Evolutionary conservation across 2,329 filamentous ascomycete species (phyloP).

Genomic region (Torrubiella hemipterigena): DNA sequence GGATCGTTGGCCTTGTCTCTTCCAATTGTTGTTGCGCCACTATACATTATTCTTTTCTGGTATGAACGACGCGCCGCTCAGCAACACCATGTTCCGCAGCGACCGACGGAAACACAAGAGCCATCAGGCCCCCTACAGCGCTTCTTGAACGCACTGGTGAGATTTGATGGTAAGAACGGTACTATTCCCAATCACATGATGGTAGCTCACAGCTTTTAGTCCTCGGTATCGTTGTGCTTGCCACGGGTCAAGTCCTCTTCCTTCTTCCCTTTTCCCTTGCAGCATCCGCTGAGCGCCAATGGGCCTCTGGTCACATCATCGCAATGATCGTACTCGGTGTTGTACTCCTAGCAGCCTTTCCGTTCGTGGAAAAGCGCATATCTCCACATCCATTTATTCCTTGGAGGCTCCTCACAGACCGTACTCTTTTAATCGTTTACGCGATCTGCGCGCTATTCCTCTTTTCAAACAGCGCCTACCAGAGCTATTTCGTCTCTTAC

Average conservation of each 20-base stretch:
- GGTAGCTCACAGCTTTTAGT: slow-evolving; percentile 52
- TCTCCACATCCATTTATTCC: slow-evolving; percentile 35
- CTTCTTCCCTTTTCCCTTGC: slow-evolving; percentile 45
- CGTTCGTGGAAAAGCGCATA: slow-evolving; percentile 32
- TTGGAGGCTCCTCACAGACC: slow-evolving; percentile 21
- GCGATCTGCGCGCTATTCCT: slow-evolving; percentile 14
- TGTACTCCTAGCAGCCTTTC: slow-evolving; percentile 33
- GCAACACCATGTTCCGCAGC: no score
- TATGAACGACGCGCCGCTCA: slow-evolving; percentile 36
- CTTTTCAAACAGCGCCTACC: slow-evolving; percentile 19
- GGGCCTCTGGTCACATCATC: slow-evolving; percentile 30
- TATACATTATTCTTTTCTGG: slow-evolving; percentile 21
- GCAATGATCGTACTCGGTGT: slow-evolving; percentile 38
- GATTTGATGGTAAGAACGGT: no score
- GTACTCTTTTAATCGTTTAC: slow-evolving; percentile 13
- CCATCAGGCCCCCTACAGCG: no score
- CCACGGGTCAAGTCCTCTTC: no score
- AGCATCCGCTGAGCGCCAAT: slow-evolving; percentile 24
- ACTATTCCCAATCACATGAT: slow-evolving; percentile 27
- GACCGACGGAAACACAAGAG: no score
- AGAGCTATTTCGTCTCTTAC: slow-evolving; percentile 29
- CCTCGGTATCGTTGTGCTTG: no score
- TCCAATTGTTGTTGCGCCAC: slow-evolving; percentile 30
- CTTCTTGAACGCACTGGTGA: no score
- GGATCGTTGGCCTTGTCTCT: slow-evolving; percentile 53